Conservation (phyloP, 2,329 filamentous ascomycete genomes). For the Aspergillus quadrilineatus region DNA sequence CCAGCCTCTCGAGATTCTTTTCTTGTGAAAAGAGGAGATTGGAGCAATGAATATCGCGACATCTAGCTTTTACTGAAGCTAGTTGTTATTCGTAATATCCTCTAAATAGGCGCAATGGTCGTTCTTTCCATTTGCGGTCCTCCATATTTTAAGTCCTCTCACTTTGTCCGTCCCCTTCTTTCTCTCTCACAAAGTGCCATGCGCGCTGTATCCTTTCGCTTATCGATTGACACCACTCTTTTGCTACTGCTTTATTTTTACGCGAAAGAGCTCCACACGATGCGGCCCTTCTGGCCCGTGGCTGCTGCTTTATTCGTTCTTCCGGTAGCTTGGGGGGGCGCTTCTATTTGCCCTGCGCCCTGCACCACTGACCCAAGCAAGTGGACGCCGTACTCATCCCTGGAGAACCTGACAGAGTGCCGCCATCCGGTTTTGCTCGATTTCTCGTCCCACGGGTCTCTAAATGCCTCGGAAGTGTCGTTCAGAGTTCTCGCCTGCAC, state of each 20-base stretch:
- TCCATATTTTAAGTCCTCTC: not conserved
- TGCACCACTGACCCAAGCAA: conserved; percentile 2
- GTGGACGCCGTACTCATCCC: conserved; percentile 5
- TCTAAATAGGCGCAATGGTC: not conserved
- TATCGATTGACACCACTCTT: not conserved
- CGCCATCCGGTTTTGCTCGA: conserved; percentile 9
- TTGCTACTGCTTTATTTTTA: not conserved
- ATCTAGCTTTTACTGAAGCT: too few relatives aligned
- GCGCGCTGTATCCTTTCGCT: not conserved
- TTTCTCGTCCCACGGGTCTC: not conserved
- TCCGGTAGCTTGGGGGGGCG: not conserved
- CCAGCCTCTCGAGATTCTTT: too few relatives aligned
- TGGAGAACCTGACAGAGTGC: conserved; percentile 3
- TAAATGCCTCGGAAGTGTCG: not conserved
- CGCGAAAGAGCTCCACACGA: not conserved
- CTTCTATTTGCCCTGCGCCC: not conserved
- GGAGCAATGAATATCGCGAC: too few relatives aligned
- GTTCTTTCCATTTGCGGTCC: not conserved
- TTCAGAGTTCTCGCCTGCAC: conserved; percentile 6
- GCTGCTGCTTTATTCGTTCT: not conserved
- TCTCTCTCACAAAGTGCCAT: not conserved
- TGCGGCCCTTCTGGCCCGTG: not conserved
- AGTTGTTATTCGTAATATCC: not conserved
- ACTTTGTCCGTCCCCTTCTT: too few relatives aligned
- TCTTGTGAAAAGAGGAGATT: too few relatives aligned